Evolutionary conservation across 2,329 filamentous ascomycete species (phyloP).

Genomic region (Corniculantispora saksenae): DNA sequence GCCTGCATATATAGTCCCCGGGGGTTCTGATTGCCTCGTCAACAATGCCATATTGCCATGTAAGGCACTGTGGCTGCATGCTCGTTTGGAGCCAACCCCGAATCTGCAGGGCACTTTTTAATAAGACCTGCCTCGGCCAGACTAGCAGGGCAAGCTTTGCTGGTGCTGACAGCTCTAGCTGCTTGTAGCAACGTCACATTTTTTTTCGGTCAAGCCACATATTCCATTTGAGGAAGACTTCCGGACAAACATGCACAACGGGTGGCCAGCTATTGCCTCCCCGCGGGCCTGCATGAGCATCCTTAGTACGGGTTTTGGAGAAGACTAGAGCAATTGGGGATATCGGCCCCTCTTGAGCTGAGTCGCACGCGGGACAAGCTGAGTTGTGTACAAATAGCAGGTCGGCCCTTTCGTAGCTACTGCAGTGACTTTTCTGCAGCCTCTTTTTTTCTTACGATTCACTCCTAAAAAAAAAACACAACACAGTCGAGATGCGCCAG

Average conservation of each 20-base stretch:
- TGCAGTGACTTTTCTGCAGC: background rate
- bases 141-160: background rate
- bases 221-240: background rate
- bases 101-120: background rate
- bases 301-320: background rate
- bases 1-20: background rate
- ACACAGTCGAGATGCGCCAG: constrained; percentile 4
- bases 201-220: background rate
- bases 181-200: constrained; percentile 13
- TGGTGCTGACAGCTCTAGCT: constrained; percentile 4
- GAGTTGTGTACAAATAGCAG: background rate
- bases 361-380: background rate
- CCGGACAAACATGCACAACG: background rate
- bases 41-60: background rate
- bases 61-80: background rate
- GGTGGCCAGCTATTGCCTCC: background rate
- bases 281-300: background rate
- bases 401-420: background rate
- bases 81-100: background rate
- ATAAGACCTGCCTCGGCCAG: background rate
- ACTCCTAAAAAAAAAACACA: background rate
- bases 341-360: background rate
- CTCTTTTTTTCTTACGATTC: background rate
- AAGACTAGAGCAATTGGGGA: background rate
- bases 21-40: background rate